Evolutionary conservation across 768 basidiomycete genomes (phyloP).

Genomic region (Kwoniella heveanensis): DNA sequence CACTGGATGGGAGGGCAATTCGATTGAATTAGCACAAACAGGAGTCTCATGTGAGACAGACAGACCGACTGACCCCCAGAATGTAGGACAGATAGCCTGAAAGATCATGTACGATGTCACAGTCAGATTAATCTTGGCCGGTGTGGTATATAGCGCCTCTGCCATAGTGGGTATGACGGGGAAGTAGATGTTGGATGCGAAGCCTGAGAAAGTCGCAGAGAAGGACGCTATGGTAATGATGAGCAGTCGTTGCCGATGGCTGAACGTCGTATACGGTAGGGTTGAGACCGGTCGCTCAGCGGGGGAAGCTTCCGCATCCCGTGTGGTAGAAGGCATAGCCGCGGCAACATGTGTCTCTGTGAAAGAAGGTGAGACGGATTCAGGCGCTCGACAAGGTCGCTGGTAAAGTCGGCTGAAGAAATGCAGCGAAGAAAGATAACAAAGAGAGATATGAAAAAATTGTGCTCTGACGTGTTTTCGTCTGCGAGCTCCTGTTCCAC

Average conservation of each 20-base stretch:
- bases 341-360: too few species aligned
- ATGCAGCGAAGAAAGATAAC: too few species aligned
- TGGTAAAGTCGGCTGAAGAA: too few species aligned
- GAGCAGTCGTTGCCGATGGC: conserved; percentile 3
- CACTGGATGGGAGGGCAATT: background rate
- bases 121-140: conserved; percentile 76
- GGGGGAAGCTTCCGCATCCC: background rate
- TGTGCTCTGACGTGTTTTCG: too few species aligned
- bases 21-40: too few species aligned
- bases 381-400: too few species aligned
- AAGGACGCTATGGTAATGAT: conserved; percentile 37
- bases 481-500: too few species aligned
- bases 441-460: too few species aligned
- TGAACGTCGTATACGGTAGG: conserved; percentile 11
- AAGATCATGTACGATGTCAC: conserved; percentile 61
- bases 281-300: background rate
- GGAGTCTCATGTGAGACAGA: too few species aligned
- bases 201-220: conserved; percentile 57
- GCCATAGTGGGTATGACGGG: conserved; percentile 74
- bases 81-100: conserved; percentile 58
- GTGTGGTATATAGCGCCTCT: conserved; percentile 65
- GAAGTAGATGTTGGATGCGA: conserved; percentile 72
- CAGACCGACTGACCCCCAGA: conserved; percentile 66
- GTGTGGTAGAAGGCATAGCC: background rate
- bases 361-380: too few species aligned